Percentiles rank a stretch among this genome's conserved stretches.
Conservation (phyloP, 768 basidiomycete genomes). For the Lentinula guzmanii region DNA sequence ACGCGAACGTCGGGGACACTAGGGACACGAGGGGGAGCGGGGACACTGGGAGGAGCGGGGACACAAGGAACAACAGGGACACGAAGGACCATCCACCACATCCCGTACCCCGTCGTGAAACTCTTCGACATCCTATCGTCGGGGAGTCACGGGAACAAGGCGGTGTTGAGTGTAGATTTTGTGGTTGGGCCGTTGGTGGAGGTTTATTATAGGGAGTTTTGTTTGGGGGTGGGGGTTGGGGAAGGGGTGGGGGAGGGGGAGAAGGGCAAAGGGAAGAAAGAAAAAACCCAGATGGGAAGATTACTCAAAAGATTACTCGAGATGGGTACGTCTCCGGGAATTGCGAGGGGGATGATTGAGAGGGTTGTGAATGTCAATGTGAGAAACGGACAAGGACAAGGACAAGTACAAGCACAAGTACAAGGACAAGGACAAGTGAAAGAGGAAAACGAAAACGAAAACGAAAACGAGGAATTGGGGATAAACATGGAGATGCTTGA, state of each 20-base stretch:
- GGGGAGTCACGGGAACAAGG: constrained; percentile 65
- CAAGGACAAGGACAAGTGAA: too few species aligned
- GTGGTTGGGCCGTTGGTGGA: constrained; percentile 49
- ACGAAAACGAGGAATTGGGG: too few species aligned
- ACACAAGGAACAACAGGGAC: too few species aligned
- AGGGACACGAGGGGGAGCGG: too few species aligned
- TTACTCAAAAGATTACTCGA: constrained; percentile 66
- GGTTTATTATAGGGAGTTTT: background rate
- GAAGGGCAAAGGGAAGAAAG: constrained; percentile 16
- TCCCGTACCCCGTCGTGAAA: constrained; percentile 49
- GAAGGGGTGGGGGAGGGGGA: constrained; percentile 33
- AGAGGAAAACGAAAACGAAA: too few species aligned
- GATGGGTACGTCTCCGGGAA: constrained; percentile 62
- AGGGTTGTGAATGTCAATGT: constrained; percentile 41
- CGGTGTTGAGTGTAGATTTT: constrained; percentile 54
- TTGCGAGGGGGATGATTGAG: constrained; percentile 62
- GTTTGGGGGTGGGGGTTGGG: too few species aligned
- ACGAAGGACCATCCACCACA: constrained; percentile 16
- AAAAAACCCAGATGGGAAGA: constrained; percentile 53
- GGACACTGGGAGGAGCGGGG: too few species aligned
- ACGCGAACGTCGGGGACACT: too few species aligned
- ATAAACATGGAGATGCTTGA: too few species aligned
- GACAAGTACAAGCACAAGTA: too few species aligned
- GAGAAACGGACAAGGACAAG: too few species aligned
- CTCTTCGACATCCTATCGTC: constrained; percentile 57